phyloP scores from a whole-genome alignment of 495 filamentous ascomycete species.

The Penicillium ucsense region DNA sequence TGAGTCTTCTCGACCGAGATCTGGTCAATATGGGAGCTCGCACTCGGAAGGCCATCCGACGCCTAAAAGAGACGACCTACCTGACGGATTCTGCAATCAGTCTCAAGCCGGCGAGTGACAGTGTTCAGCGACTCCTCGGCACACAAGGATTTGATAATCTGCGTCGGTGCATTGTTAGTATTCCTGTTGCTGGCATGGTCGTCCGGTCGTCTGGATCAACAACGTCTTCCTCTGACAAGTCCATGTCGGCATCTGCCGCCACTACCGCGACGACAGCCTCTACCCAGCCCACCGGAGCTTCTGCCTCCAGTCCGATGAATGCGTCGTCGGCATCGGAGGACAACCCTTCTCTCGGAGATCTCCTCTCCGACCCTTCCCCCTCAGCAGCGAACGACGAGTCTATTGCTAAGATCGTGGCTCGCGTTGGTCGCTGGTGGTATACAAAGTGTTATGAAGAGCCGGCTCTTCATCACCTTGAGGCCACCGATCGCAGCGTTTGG shows the following conservation, averaged over 20 bases:
- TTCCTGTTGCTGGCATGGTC: conserved; percentile 74
- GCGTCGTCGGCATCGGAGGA: conserved; percentile 31
- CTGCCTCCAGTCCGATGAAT: conserved; percentile 13
- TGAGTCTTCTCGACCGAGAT: conserved; percentile 76
- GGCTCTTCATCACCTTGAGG: conserved; percentile 40
- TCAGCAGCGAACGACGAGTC: conserved; percentile 58
- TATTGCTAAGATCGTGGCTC: conserved; percentile 84
- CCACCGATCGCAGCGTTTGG: conserved; percentile 62
- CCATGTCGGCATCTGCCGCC: conserved; percentile 14
- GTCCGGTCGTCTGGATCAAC: conserved; percentile 28
- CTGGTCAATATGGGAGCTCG: conserved; percentile 78
- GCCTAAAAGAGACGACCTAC: conserved; percentile 67
- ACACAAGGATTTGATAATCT: conserved; percentile 73
- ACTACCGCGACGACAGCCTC: conserved; percentile 22
- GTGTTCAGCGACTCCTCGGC: conserved; percentile 65
- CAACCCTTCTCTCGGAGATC: conserved; percentile 55
- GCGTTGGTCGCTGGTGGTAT: conserved; percentile 96
- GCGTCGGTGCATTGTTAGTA: conserved; percentile 77
- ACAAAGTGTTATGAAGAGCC: conserved; percentile 77
- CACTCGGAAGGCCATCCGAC: conserved; percentile 65
- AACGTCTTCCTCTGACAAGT: conserved; percentile 24
- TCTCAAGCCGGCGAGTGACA: conserved; percentile 69
- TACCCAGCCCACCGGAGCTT: conserved; percentile 9
- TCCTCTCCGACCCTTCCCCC: conserved; percentile 51
- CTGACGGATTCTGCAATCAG: conserved; percentile 50